Evolutionary conservation across 805 yeast species (phyloP).

Genomic region (Ascoidea tarda): DNA sequence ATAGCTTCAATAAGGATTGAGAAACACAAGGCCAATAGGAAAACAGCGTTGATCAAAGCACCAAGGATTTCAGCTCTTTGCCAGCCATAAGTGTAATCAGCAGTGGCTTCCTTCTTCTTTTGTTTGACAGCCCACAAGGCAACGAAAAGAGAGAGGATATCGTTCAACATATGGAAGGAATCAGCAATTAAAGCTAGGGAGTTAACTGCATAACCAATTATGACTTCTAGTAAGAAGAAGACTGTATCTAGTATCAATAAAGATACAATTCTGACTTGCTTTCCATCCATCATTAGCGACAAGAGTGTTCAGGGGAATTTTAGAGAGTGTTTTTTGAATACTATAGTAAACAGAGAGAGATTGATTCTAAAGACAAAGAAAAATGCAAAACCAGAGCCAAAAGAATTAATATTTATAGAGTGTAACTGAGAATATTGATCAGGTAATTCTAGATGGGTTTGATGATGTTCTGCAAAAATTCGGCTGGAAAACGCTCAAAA

Average conservation of each 20-base stretch:
- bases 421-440: no score
- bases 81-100: constrained; percentile 93
- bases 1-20: constrained; percentile 87
- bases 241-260: constrained; percentile 63
- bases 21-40: constrained; percentile 80
- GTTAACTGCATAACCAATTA: constrained; percentile 81
- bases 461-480: no score
- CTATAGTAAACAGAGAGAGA: no score
- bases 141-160: constrained; percentile 73
- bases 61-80: constrained; percentile 95
- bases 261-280: constrained; percentile 60
- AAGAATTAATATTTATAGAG: no score
- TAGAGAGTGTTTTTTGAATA: no score
- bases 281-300: constrained; percentile 17
- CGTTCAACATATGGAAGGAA: constrained; percentile 95
- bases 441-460: no score
- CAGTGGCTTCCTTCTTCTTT: constrained; percentile 65
- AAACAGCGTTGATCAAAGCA: constrained; percentile 88
- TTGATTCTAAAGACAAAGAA: no score
- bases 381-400: no score
- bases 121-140: constrained; percentile 96
- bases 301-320: background rate
- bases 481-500: no score
- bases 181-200: constrained; percentile 93
- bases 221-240: constrained; percentile 77